Evolutionary conservation across 2,329 filamentous ascomycete species (phyloP).

Genomic region (Elsinoe australis): DNA sequence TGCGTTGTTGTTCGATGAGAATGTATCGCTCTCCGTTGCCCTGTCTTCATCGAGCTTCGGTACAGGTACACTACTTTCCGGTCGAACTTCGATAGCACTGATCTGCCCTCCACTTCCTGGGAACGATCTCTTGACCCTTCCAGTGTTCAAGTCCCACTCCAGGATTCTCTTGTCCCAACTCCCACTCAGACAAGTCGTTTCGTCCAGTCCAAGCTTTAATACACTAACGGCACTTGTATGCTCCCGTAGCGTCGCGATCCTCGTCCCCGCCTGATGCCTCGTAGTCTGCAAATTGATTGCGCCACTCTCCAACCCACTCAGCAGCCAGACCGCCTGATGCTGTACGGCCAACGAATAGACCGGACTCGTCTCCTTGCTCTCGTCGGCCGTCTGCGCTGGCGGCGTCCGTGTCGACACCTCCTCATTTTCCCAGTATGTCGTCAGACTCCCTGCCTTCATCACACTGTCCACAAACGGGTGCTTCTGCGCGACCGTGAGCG

Average conservation of each 20-base stretch:
- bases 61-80: conserved; percentile 65
- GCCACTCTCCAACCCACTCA: conserved; percentile 84
- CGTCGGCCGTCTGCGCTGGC: conserved; percentile 38
- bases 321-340: conserved; percentile 79
- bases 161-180: conserved; percentile 94
- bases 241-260: conserved; percentile 69
- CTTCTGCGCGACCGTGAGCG: conserved; percentile 86
- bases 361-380: conserved; percentile 54
- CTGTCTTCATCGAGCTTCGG: conserved; percentile 61
- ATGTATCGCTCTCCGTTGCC: conserved; percentile 54
- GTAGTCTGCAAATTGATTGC: conserved; percentile 90
- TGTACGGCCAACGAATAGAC: conserved; percentile 93
- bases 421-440: conserved; percentile 99
- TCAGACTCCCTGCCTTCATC: conserved; percentile 83
- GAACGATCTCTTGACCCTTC: conserved; percentile 66
- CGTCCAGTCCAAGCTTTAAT: conserved; percentile 71
- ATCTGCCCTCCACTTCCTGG: conserved; percentile 75
- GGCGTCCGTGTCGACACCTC: conserved; percentile 45
- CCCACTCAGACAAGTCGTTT: conserved; percentile 79
- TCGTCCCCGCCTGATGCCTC: conserved; percentile 87
- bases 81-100: conserved; percentile 77
- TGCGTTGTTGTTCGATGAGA: conserved; percentile 63
- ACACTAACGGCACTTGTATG: conserved; percentile 92
- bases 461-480: conserved; percentile 98
- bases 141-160: conserved; percentile 92